Evolutionary conservation across 2,329 filamentous ascomycete species (phyloP), one percentile per base, ranked within the genome.

Genomic region (Fusarium devonianum): DNA sequence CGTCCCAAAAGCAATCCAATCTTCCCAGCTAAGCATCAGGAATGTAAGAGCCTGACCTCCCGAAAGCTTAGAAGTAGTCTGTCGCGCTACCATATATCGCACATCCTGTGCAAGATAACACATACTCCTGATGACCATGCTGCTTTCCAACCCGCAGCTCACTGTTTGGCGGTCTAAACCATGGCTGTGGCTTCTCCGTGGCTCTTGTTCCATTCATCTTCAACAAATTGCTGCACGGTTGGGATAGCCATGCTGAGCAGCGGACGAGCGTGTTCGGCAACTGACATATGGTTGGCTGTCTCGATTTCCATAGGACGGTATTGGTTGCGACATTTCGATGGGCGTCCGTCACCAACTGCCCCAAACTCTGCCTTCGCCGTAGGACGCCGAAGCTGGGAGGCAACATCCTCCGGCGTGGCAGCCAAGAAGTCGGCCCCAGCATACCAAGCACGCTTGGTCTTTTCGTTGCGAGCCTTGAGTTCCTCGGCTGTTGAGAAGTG

Each of bases 181-280:
- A 29, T 39, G 30, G 41, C 26, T 16, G 29, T 29, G 33, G 21
- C 32, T 7, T n/a, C 18, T 29, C 29, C 22, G 13, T 19, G 18
- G 17, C 21, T 34, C 36, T 49, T 49, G 32, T 52, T 45, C 34
- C 30, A 28, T 22, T 63, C 53, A 10, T 50, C 47, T 26, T 65
- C 62, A 29, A 61, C 39, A 25, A 60, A 54, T 26, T 51, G 52
- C 30, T 60, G 30, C 29, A 76, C 49, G 4, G 67, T 67, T 14
- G 64, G 68, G 47, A 75, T 71, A 3, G 69, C 66, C 71, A 78
- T 72, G 37, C 70, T 73, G 8, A 82, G 42, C 9, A 81, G 66
- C 2, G 76, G 75, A 10, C 67, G 62, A 9, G 71, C 68, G 41
- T 78, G 73, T 37, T 78, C 72, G 2, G 67, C 55, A 3, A 67